phyloP scores from a whole-genome alignment of 2,329 filamentous ascomycete genomes.

The Penicillium sp. region DNA sequence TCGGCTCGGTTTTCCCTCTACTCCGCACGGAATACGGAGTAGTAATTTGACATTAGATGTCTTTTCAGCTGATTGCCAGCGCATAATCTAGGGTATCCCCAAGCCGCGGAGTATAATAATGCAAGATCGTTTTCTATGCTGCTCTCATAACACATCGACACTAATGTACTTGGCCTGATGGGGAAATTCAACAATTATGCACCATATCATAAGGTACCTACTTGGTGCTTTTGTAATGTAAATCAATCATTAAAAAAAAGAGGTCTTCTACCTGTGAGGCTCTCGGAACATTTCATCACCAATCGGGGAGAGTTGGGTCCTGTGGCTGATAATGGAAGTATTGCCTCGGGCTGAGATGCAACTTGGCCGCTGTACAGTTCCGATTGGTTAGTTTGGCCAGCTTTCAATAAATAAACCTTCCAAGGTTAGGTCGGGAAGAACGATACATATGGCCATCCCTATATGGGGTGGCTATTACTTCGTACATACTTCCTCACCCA shows the following conservation, averaged over 20 bases:
- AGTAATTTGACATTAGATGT: not conserved
- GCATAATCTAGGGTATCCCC: not conserved
- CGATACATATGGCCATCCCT: not conserved
- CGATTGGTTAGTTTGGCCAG: not conserved
- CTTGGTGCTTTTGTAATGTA: not conserved
- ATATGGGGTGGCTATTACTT: not conserved
- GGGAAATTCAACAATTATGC: not conserved
- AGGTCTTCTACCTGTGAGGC: not conserved
- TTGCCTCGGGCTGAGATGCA: constrained; percentile 8
- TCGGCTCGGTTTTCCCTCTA: not conserved
- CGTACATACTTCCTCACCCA: not conserved
- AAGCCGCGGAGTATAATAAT: not conserved
- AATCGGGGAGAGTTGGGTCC: not conserved
- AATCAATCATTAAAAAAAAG: not conserved
- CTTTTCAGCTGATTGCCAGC: constrained; percentile 4
- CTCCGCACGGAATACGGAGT: not conserved
- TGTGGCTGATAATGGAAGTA: not conserved
- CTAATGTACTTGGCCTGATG: not conserved
- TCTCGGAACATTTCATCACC: not conserved
- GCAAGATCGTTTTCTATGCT: not conserved
- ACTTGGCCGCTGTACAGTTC: not conserved
- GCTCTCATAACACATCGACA: not conserved
- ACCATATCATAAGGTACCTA: not conserved
- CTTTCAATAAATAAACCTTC: not conserved
- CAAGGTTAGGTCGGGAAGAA: not conserved